Conservation (phyloP, 164 flowering plant species). For the Tinospora cordifolia region DNA sequence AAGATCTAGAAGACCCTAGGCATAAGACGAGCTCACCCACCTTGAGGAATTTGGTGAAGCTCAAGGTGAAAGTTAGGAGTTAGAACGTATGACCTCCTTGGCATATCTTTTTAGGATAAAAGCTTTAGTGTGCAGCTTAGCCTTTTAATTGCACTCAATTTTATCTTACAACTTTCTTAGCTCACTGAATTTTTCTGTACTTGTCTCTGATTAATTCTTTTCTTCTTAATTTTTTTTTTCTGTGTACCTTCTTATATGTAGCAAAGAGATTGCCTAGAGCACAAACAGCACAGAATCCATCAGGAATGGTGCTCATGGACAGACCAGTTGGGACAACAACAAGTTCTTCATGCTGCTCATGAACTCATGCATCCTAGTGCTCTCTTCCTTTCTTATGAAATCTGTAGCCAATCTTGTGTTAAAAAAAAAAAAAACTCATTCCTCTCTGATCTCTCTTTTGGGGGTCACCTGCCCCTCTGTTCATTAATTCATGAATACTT, state of each 20-base stretch:
- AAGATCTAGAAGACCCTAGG: too few species aligned
- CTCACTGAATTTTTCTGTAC: not conserved
- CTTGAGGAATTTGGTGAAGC: too few species aligned
- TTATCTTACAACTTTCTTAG: not conserved
- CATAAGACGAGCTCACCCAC: too few species aligned
- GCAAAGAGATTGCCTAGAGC: slow-evolving; percentile 70
- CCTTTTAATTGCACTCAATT: not conserved
- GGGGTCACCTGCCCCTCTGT: too few species aligned
- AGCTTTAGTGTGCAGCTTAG: not conserved
- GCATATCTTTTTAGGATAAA: too few species aligned
- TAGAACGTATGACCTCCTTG: too few species aligned
- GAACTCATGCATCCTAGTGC: not conserved
- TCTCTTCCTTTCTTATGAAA: not conserved
- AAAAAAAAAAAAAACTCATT: not conserved
- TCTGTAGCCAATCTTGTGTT: not conserved
- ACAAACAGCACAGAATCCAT: slow-evolving; percentile 65
- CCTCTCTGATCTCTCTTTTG: too few species aligned
- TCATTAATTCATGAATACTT: too few species aligned
- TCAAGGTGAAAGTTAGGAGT: too few species aligned
- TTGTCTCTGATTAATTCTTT: not conserved
- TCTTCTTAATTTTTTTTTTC: not conserved
- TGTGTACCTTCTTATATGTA: slow-evolving; percentile 28
- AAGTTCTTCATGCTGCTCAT: slow-evolving; percentile 5
- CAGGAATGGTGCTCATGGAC: slow-evolving; percentile 75
- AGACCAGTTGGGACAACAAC: slow-evolving; percentile 49